Conservation (phyloP, 345 rosid genomes). For the Salix suchowensis region DNA sequence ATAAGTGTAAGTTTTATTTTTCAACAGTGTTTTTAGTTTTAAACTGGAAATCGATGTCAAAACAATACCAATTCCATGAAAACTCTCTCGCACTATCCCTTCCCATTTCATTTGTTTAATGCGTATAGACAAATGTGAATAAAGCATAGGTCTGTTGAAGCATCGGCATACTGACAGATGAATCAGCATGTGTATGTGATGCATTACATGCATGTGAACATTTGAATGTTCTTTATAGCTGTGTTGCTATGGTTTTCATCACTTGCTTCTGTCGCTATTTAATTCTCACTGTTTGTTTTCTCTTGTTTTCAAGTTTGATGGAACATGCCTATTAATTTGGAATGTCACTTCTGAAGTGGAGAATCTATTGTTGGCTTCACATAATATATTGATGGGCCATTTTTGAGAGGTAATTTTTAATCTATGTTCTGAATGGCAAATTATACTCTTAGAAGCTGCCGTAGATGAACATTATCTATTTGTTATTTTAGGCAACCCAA, state of each 20-base stretch:
- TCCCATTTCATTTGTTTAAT: background rate
- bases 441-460: background rate
- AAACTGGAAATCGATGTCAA: background rate
- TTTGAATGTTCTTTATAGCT: background rate
- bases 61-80: background rate
- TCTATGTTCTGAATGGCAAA: background rate
- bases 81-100: background rate
- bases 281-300: background rate
- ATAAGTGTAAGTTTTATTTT: background rate
- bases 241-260: background rate
- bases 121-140: background rate
- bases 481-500: background rate
- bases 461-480: background rate
- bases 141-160: background rate
- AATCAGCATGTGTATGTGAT: background rate
- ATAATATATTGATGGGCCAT: background rate
- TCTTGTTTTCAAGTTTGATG: background rate
- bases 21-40: background rate
- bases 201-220: background rate
- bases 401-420: background rate
- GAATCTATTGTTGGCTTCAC: background rate
- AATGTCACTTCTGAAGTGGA: background rate
- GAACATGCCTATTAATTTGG: background rate
- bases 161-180: background rate
- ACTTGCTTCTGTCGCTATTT: background rate